These are phyloP conservation scores for Arctium lappa DNA, from an alignment of 129 eudicot species.

Conservation along the genomic window DNA sequence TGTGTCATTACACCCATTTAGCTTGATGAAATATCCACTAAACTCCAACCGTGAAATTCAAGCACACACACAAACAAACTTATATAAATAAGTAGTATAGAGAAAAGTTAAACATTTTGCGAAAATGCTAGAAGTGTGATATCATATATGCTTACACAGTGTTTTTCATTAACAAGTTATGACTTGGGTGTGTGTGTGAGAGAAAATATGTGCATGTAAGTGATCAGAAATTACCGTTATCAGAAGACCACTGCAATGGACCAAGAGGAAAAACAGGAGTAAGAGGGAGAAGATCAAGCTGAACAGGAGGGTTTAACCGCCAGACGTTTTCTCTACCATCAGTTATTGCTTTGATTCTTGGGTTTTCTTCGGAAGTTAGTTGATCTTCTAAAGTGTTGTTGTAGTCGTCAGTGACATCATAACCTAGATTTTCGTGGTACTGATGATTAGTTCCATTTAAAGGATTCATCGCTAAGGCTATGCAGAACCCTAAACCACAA, in stretches of 20 bases:
- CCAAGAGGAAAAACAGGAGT: slow-evolving; percentile 30
- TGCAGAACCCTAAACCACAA: slow-evolving; percentile 36
- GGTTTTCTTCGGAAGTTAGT: not conserved
- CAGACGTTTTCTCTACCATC: not conserved
- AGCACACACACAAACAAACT: not conserved
- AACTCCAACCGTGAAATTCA: not conserved
- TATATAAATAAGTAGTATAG: too few relatives aligned
- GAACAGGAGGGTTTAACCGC: slow-evolving; percentile 19
- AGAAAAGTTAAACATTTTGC: too few relatives aligned
- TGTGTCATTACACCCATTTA: not conserved
- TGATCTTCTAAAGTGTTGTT: slow-evolving; percentile 7
- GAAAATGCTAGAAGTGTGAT: too few relatives aligned
- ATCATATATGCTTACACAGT: too few relatives aligned
- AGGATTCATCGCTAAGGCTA: slow-evolving; percentile 36
- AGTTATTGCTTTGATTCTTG: not conserved
- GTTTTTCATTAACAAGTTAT: too few relatives aligned
- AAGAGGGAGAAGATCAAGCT: slow-evolving; percentile 55
- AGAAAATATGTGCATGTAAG: not conserved
- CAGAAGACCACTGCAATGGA: slow-evolving; percentile 23
- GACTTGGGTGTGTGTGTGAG: not conserved
- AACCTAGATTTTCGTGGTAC: not conserved
- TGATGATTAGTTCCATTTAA: not conserved
- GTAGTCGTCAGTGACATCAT: slow-evolving; percentile 3
- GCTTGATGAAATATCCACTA: not conserved
- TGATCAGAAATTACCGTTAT: slow-evolving; percentile 31